Evolutionary conservation across 176 grass and related monocot species (phyloP).

Genomic region (Carex littledalei): DNA sequence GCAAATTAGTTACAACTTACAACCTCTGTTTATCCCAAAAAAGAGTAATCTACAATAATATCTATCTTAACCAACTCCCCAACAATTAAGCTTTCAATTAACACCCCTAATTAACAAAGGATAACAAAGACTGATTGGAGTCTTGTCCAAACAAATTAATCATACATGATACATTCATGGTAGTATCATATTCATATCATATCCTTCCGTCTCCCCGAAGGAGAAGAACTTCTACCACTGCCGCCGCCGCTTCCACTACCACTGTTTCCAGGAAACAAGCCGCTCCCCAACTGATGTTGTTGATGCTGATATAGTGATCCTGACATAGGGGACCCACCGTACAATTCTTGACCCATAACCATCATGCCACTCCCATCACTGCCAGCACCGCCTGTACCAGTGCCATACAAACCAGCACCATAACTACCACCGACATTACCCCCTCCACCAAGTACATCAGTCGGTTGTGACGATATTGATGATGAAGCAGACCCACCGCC

Average conservation of each 20-base stretch:
- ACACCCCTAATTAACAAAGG: constrained; percentile 1
- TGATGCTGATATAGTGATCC: constrained; percentile 17
- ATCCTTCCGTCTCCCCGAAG: constrained; percentile 11
- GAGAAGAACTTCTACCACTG: not conserved
- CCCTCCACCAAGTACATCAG: too few species aligned
- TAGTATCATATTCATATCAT: not conserved
- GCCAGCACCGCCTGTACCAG: not conserved
- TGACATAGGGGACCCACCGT: not conserved
- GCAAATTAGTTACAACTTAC: constrained; percentile 18
- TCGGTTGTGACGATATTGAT: too few species aligned
- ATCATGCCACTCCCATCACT: not conserved
- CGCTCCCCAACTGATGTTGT: not conserved
- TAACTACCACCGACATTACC: not conserved
- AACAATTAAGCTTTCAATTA: not conserved
- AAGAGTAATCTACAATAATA: constrained; percentile 1
- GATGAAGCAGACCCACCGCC: too few species aligned
- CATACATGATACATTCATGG: too few species aligned
- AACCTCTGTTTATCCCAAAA: not conserved
- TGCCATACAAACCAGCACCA: not conserved
- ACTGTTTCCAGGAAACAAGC: not conserved
- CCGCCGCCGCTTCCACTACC: not conserved
- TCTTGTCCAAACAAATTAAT: not conserved
- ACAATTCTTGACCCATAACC: constrained; percentile 18
- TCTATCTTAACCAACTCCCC: not conserved
- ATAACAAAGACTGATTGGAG: not conserved